A percentile compares a stretch with the other conserved stretches of the same genome.
These are phyloP conservation scores for Dryas integrifolia DNA, from an alignment of 331 rosid genomes.

Conservation along the genomic window DNA sequence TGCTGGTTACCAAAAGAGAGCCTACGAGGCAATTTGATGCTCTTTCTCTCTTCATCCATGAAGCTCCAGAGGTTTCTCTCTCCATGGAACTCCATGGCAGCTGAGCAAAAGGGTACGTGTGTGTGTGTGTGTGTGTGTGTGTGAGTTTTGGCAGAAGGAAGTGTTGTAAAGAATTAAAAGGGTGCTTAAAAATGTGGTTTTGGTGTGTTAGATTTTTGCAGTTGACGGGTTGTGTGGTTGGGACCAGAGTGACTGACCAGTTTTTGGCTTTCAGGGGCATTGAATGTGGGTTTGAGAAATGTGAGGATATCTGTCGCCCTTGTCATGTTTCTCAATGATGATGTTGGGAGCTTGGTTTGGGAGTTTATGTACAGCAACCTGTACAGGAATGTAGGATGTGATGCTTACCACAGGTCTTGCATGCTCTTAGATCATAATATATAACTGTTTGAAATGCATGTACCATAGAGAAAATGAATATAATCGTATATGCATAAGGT, in stretches of 20 bases:
- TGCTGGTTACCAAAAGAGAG: slow-evolving; percentile 35
- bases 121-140: too few relatives aligned
- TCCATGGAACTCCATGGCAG: slow-evolving; percentile 38
- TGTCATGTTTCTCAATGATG: background rate
- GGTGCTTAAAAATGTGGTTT: slow-evolving; percentile 12
- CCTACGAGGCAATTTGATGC: slow-evolving; percentile 35
- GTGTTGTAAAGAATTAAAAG: background rate
- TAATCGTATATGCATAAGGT: background rate
- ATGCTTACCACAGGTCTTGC: background rate
- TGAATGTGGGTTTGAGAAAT: slow-evolving; percentile 8
- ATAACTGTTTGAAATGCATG: background rate
- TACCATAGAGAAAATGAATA: background rate
- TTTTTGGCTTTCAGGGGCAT: slow-evolving; percentile 1
- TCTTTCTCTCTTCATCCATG: slow-evolving; percentile 37
- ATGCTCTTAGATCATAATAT: background rate
- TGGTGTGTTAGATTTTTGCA: slow-evolving; percentile 18
- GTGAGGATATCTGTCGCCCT: background rate
- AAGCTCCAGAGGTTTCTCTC: slow-evolving; percentile 37
- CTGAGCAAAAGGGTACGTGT: background rate
- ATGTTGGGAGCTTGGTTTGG: background rate
- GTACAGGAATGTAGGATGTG: background rate
- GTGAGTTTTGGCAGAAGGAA: too few relatives aligned
- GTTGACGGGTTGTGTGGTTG: slow-evolving; percentile 15
- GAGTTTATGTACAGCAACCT: background rate
- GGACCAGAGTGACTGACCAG: background rate